These are phyloP conservation scores for Coelastrella sp. DNA, from an alignment of 139 green algal genomes.

Conservation along the genomic window DNA sequence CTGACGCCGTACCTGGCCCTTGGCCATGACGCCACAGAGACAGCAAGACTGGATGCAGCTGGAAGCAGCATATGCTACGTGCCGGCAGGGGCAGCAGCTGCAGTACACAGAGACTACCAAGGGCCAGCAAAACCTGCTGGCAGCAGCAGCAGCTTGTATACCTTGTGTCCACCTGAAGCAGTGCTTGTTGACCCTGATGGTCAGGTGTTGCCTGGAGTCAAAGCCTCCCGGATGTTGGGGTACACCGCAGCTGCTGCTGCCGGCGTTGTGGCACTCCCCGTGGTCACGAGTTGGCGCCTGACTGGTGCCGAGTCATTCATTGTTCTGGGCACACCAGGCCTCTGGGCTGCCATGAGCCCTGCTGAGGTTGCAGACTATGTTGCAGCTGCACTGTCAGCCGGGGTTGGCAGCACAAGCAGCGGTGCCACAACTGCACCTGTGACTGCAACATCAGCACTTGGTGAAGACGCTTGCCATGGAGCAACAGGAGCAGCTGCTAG, in stretches of 20 bases:
- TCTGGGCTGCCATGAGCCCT: constrained; percentile 38
- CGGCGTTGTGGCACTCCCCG: neutral
- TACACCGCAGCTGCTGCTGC: neutral
- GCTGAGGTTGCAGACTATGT: constrained; percentile 41
- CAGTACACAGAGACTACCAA: neutral
- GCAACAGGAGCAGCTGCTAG: neutral
- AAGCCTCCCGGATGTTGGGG: constrained; percentile 17
- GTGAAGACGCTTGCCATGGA: neutral
- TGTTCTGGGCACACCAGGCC: constrained; percentile 11
- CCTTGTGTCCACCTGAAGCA: neutral
- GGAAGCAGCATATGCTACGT: constrained; percentile 40
- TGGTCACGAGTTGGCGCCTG: constrained; percentile 29
- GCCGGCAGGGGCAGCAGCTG: neutral
- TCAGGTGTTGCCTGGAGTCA: neutral
- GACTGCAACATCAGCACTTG: neutral
- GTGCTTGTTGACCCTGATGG: constrained; percentile 20
- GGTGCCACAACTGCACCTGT: too few relatives aligned
- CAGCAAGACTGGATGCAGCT: constrained; percentile 16
- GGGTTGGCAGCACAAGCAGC: neutral
- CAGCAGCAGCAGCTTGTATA: neutral
- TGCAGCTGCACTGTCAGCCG: constrained; percentile 16
- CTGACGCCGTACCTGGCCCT: constrained; percentile 9
- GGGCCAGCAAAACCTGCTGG: neutral
- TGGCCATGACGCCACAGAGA: constrained; percentile 3
- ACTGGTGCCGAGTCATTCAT: constrained; percentile 26